A percentile compares a stretch with the other conserved stretches of the same genome.
These are phyloP conservation scores for Marasmius sp. DNA, from an alignment of 1,284 basidiomycete species.

Conservation along the genomic window DNA sequence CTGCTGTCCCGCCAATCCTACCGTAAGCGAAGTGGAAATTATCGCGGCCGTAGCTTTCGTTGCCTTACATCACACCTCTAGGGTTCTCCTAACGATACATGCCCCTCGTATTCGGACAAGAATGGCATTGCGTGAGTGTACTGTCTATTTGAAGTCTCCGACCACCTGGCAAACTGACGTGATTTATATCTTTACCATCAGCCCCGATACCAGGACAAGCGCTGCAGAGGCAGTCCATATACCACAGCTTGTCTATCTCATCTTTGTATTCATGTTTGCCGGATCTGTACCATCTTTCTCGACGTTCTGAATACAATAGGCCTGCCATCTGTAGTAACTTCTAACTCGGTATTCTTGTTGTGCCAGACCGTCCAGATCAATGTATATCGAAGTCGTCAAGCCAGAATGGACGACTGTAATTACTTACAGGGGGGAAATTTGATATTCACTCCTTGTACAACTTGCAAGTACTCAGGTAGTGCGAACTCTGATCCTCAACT, in stretches of 20 bases:
- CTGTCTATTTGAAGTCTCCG: neutral
- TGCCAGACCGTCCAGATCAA: no score
- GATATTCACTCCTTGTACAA: no score
- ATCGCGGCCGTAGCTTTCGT: neutral
- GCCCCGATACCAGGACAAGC: constrained; percentile 45
- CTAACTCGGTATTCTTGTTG: no score
- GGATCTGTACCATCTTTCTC: neutral
- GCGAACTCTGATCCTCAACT: no score
- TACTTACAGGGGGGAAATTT: no score
- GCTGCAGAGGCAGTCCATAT: constrained; percentile 11
- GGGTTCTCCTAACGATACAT: constrained; percentile 46
- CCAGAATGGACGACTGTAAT: no score
- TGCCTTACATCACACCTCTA: neutral
- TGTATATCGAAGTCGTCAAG: no score
- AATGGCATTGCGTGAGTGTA: constrained; percentile 63
- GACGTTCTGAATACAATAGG: neutral
- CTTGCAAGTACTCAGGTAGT: no score
- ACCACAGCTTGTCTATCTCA: neutral
- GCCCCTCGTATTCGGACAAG: constrained; percentile 70
- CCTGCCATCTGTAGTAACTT: neutral
- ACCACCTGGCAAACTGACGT: neutral
- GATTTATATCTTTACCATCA: constrained; percentile 14
- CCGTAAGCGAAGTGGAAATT: constrained; percentile 36
- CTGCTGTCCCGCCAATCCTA: constrained; percentile 71
- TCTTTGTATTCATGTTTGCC: constrained; percentile 1